These are phyloP conservation scores for Leishmania braziliensis DNA, from an alignment of 208 protist genomes.

Conservation along the genomic window DNA sequence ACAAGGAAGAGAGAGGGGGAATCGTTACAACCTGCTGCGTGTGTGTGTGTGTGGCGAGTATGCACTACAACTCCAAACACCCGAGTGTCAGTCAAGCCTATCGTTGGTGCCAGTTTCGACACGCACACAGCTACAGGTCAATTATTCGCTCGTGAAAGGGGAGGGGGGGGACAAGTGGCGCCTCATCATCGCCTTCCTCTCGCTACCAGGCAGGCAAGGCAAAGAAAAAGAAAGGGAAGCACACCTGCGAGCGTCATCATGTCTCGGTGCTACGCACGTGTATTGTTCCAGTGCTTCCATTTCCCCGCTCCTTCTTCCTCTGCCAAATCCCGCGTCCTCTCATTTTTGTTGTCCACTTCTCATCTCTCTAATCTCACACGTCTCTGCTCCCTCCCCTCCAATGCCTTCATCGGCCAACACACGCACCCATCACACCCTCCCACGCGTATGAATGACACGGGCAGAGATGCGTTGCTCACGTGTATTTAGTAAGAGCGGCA, in stretches of 20 bases:
- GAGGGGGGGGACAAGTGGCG: too few species aligned
- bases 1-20: background rate
- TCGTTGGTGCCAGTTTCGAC: background rate
- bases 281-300: too few species aligned
- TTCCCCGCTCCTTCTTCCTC: background rate
- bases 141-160: background rate
- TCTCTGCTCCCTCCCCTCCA: background rate
- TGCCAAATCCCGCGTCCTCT: background rate
- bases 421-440: background rate
- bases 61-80: background rate
- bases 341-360: background rate
- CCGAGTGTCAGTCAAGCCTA: background rate
- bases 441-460: background rate
- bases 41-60: background rate
- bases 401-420: background rate
- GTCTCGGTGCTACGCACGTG: background rate
- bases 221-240: background rate
- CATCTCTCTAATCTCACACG: background rate
- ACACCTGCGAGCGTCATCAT: background rate
- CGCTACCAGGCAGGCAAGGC: background rate
- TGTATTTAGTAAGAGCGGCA: too few species aligned
- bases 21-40: background rate
- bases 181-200: background rate
- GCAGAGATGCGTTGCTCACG: too few species aligned
- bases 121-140: background rate